These are phyloP conservation scores for Fonsecaea monophora DNA, from an alignment of 2,329 filamentous ascomycete species.

Conservation along the genomic window DNA sequence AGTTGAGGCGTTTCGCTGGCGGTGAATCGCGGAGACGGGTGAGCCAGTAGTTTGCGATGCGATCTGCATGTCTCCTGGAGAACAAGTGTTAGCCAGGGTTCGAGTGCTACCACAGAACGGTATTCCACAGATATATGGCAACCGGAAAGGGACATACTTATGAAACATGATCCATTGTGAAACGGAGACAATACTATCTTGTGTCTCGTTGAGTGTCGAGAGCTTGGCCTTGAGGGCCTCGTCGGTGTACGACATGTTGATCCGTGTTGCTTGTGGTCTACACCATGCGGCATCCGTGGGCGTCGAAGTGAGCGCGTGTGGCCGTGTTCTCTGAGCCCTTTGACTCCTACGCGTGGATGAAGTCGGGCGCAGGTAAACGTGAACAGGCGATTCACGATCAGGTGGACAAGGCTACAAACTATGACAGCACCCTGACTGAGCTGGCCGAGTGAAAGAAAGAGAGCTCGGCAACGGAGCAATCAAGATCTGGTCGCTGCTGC, in stretches of 20 bases:
- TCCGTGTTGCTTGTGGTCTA: background rate
- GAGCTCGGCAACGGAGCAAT: background rate
- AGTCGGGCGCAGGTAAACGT: constrained; percentile 5
- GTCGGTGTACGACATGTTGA: constrained; percentile 87
- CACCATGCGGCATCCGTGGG: constrained; percentile 2
- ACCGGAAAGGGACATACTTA: constrained; percentile 63
- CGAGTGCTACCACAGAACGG: background rate
- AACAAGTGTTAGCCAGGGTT: constrained; percentile 19
- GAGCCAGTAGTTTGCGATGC: constrained; percentile 90
- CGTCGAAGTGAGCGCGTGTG: background rate
- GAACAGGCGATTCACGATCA: constrained; percentile 1
- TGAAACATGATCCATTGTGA: constrained; percentile 99
- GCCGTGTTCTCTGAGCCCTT: background rate
- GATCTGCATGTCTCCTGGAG: constrained; percentile 83
- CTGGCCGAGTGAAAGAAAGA: constrained; percentile 1
- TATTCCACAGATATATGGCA: background rate
- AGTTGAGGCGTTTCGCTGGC: constrained; percentile 82
- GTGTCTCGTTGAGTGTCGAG: constrained; percentile 92
- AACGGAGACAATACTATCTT: constrained; percentile 94
- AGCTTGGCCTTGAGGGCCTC: constrained; percentile 95
- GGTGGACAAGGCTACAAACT: constrained; percentile 22
- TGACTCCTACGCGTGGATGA: constrained; percentile 4
- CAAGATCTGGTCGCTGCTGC: background rate
- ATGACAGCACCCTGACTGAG: constrained; percentile 7
- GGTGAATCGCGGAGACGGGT: constrained; percentile 86